Evolutionary conservation across 2,329 filamentous ascomycete genomes (phyloP).

Genomic region (Podosphaera fusca): DNA sequence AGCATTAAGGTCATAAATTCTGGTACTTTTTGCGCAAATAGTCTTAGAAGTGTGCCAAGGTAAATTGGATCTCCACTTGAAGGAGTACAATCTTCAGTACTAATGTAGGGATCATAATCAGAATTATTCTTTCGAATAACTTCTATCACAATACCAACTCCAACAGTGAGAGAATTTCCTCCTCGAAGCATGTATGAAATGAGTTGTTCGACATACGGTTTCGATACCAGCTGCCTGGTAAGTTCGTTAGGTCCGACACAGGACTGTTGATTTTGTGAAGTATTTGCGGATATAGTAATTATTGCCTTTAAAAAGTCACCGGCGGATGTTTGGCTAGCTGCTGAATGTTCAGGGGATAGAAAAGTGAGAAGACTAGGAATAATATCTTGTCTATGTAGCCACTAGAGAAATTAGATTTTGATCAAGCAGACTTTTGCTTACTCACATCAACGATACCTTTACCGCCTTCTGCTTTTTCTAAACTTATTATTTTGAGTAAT

Average conservation of each 20-base stretch:
- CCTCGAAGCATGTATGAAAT: slow-evolving; percentile 80
- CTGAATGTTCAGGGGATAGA: slow-evolving; percentile 61
- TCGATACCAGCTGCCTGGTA: slow-evolving; percentile 80
- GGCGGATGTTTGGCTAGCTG: slow-evolving; percentile 84
- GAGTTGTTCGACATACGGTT: slow-evolving; percentile 60
- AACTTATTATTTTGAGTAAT: slow-evolving; percentile 82
- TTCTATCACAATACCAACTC: slow-evolving; percentile 92
- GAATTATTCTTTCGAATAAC: slow-evolving; percentile 99
- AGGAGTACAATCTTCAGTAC: slow-evolving; percentile 56
- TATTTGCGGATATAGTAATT: slow-evolving; percentile 95
- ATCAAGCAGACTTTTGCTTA: slow-evolving; percentile 4
- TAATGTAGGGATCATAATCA: slow-evolving; percentile 86
- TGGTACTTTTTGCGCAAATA: slow-evolving; percentile 78
- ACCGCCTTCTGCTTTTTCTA: slow-evolving; percentile 79
- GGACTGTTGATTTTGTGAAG: slow-evolving; percentile 93
- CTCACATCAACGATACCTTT: slow-evolving; percentile 79
- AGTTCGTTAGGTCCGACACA: slow-evolving; percentile 96
- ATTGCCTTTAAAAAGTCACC: slow-evolving; percentile 97
- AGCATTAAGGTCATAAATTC: slow-evolving; percentile 84
- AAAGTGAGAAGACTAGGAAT: slow-evolving; percentile 74
- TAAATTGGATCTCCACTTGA: slow-evolving; percentile 87
- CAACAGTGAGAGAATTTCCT: slow-evolving; percentile 83
- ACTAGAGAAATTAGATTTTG: slow-evolving; percentile 27
- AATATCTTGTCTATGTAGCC: slow-evolving; percentile 74
- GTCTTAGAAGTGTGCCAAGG: slow-evolving; percentile 64